phyloP scores from a whole-genome alignment of 441 rosid species.

The Adansonia grandidieri region DNA sequence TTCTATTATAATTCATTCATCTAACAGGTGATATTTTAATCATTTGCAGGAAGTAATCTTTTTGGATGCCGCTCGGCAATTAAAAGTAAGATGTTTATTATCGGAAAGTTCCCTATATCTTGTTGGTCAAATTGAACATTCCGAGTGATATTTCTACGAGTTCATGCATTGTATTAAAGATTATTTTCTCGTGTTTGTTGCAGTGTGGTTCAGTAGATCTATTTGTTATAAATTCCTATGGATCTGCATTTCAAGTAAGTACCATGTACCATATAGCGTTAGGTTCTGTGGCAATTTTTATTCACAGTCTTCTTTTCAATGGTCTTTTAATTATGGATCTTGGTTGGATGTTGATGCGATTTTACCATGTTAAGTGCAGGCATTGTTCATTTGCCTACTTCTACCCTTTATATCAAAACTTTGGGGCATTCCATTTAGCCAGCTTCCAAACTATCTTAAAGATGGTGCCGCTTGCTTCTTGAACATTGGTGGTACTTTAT shows the following conservation, averaged over 20 bases:
- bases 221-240: constrained; percentile 85
- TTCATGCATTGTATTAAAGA: constrained; percentile 4
- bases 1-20: constrained; percentile 21
- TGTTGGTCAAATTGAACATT: constrained; percentile 13
- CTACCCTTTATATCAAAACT: constrained; percentile 91
- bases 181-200: constrained; percentile 27
- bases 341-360: constrained; percentile 25
- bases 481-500: constrained; percentile 55
- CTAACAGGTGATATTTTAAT: constrained; percentile 31
- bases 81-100: constrained; percentile 55
- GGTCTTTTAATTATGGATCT: constrained; percentile 22
- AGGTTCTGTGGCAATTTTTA: constrained; percentile 8
- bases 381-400: constrained; percentile 72
- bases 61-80: constrained; percentile 50
- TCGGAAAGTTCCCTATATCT: background rate
- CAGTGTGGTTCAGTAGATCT: constrained; percentile 91
- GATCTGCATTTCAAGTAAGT: constrained; percentile 86
- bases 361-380: constrained; percentile 48
- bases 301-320: constrained; percentile 20
- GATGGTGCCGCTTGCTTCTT: constrained; percentile 92
- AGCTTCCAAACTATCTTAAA: constrained; percentile 80
- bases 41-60: constrained; percentile 78
- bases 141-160: background rate
- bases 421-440: constrained; percentile 89
- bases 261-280: constrained; percentile 18